These are phyloP conservation scores for Phalaenopsis aphrodite DNA, from an alignment of 106 monocot species.

Conservation along the genomic window DNA sequence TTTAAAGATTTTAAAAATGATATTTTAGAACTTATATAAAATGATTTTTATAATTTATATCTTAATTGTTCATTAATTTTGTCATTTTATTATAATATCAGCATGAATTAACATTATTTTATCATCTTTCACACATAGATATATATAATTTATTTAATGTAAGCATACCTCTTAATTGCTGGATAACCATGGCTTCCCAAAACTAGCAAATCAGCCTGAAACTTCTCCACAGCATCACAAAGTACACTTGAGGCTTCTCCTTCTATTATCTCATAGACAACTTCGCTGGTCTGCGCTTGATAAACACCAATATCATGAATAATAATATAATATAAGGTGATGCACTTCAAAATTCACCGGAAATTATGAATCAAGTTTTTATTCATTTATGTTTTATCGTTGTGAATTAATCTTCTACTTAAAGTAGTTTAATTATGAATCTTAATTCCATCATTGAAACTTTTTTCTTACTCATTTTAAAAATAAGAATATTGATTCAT, in stretches of 20 bases:
- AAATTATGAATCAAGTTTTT: background rate
- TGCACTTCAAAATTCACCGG: background rate
- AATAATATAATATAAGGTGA: background rate
- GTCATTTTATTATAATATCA: too few species aligned
- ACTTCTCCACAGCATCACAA: background rate
- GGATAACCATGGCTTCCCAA: slow-evolving; percentile 3
- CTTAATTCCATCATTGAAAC: too few species aligned
- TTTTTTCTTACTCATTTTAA: too few species aligned
- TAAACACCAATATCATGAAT: background rate
- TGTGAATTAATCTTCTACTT: background rate
- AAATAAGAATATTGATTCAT: background rate
- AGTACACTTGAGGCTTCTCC: background rate
- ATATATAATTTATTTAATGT: too few species aligned
- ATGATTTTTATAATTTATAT: too few species aligned
- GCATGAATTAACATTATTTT: too few species aligned
- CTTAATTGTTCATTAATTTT: too few species aligned
- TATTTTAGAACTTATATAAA: too few species aligned
- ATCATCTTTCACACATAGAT: too few species aligned
- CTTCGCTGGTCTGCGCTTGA: background rate
- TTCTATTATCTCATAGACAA: background rate
- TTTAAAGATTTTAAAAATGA: too few species aligned
- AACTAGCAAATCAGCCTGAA: slow-evolving; percentile 2
- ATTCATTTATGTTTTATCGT: background rate
- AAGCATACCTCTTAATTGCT: background rate
- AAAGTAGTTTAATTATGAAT: background rate